Evolutionary conservation across 805 yeast species (phyloP), one percentile per base, ranked within the genome.

Genomic region (Pichia nanzhaoensis): DNA sequence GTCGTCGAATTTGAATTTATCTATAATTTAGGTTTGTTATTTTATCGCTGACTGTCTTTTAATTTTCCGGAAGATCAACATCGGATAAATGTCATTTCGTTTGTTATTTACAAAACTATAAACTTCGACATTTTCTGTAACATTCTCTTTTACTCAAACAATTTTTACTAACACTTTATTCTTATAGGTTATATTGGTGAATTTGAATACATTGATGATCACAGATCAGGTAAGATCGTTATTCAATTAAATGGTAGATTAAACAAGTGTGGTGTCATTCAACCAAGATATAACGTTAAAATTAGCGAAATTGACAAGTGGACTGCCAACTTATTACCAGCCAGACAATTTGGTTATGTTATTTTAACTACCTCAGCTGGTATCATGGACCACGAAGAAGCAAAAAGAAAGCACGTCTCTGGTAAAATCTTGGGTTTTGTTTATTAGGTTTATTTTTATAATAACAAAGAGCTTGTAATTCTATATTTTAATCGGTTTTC

Each of bases 311-410:
- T 91, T 63, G 98, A 91, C 78, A 91, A 89, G 77, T 91, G 98
- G 98, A 89, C 96, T 62, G 95, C 83, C 74, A 88, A 89, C 84
- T 82, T 91, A 71, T 81, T 91, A 69, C 98, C 98, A 71, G 95
- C 98, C 59, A 89, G 98, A 84, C 98, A 91, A 77, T 91, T 91
- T 68, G 98, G 98, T 78, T 90, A 74, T 82, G 91, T 91, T 68
- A 85, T 91, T 74, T 83, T 91, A 69, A 91, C 98, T 74, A 91
- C 98, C 64, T 91, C 98, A 64, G 96, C 98, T 64, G 99, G 99
- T 78, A 91, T 91, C 65, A 89, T 91, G 95, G 98, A 93, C 82
- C 99, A 91, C 80, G 98, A 91, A 81, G 97, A 91, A 80, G 99
- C 99, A 64, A 88, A 96, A 82, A 86, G 97, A 84, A 93, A 91